phyloP scores from a whole-genome alignment of 2,329 filamentous ascomycete genomes.

The Epichloe bromicola region DNA sequence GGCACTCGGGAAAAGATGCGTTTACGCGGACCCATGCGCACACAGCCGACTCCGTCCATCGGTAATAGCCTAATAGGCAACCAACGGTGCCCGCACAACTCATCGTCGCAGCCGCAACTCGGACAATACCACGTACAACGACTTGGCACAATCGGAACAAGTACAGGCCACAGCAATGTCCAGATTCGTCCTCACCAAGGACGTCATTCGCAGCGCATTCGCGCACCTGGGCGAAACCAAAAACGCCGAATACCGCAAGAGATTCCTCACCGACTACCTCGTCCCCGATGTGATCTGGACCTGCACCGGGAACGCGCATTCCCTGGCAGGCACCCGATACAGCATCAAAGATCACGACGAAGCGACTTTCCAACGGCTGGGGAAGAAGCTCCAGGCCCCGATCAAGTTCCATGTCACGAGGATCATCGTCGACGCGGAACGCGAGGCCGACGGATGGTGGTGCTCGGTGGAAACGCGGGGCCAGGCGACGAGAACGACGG shows the following conservation, averaged over 20 bases:
- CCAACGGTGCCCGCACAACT: too few relatives aligned
- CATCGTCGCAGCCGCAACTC: too few relatives aligned
- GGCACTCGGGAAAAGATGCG: too few relatives aligned
- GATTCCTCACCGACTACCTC: conserved; percentile 10
- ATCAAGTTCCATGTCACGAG: conserved; percentile 11
- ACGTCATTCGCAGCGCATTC: conserved; percentile 10
- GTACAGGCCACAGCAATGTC: conserved; percentile 1
- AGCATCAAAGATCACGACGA: conserved; percentile 9
- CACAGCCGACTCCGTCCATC: too few relatives aligned
- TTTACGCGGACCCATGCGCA: too few relatives aligned
- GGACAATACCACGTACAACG: not conserved
- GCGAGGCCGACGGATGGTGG: conserved; percentile 12
- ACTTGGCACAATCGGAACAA: not conserved
- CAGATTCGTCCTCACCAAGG: conserved; percentile 12
- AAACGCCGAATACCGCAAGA: conserved; percentile 6
- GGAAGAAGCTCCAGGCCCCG: conserved; percentile 9
- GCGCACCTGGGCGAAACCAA: conserved; percentile 10
- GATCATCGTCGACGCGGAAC: conserved; percentile 12
- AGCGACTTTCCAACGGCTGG: conserved; percentile 11
- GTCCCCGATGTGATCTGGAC: conserved; percentile 12
- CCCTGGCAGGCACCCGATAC: conserved; percentile 11
- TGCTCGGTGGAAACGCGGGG: conserved; percentile 11
- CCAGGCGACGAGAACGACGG: conserved; percentile 10
- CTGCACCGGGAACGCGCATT: conserved; percentile 13
- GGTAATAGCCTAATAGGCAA: too few relatives aligned